Base-by-base conservation (phyloP, 2,329 filamentous ascomycete species). In the Teratosphaeria pseudoeucalypti region DNA sequence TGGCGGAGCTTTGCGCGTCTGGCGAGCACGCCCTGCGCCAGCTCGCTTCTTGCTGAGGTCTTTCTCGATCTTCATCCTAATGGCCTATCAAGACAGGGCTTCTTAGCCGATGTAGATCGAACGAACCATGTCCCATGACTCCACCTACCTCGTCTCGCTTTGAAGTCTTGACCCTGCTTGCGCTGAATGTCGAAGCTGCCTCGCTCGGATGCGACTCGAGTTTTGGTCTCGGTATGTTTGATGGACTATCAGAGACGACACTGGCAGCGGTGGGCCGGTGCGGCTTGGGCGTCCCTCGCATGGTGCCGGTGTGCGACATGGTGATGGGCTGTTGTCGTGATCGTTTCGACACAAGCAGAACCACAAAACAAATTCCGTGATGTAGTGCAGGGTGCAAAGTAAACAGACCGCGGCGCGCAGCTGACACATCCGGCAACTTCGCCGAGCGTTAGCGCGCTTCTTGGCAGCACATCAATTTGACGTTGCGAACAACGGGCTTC, bases 21-120 rank as follows among this genome's bases (percentile, higher is more conserved):
- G 89, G 67, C 91, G 86, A 66, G 91, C 87, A 68, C 91, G 87
- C 68, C 84, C 82, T 65, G 86, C 85, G 62, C 85, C 82, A 71
- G 90, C 85, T 78, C 91, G 95, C 85, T 97, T 97, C 81, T 97
- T 97, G 82, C 85, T 95, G 78, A 99, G 87, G 74, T 99, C 94
- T 72, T 84, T 92, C 80, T 99, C 94, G 81, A 99, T 88, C 80
- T 96, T 97, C 71, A 86, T 86, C 70, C 94, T 90, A 73, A 99
- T 97, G 57, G 94, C 94, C 94, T 97, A 72, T 62, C 54, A 34
- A 47, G 19, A 27, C 43, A 23, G 43, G n/a, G 43, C n/a, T 55
- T 26, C 27, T 56, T 16, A 56, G 55, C 39, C 55, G 43, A 14
- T 37, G 27, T 9, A 29, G 4, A 9, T 34, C 43, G 27, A 12